Conservation (phyloP, 176 grass and related monocot species). For the Calamus simplicifolius region DNA sequence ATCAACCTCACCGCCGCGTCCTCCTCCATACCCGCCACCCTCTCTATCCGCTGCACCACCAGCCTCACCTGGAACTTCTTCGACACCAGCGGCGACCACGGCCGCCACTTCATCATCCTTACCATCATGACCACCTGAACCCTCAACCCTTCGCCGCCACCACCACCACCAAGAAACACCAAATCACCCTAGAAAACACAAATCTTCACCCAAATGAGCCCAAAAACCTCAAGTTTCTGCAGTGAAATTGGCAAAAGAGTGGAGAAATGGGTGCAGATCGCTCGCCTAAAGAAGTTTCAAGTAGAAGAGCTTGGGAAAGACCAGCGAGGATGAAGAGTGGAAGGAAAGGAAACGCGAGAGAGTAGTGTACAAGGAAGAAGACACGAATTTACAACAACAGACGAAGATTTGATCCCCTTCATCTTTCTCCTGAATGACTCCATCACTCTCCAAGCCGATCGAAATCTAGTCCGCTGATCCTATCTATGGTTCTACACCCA, state of each 20-base stretch:
- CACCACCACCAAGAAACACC: slow-evolving; percentile 1
- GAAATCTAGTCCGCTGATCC: no score
- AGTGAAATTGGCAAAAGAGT: no score
- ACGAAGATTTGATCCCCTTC: slow-evolving; percentile 43
- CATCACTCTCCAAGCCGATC: no score
- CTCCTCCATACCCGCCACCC: slow-evolving; percentile 16
- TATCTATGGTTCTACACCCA: no score
- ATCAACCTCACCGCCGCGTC: slow-evolving; percentile 27
- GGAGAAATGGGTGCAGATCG: no score
- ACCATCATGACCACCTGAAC: slow-evolving; percentile 20
- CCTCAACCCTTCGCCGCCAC: neutral
- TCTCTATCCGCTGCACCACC: slow-evolving; percentile 53
- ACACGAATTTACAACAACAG: slow-evolving; percentile 5
- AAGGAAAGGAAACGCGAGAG: neutral
- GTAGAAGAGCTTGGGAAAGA: no score
- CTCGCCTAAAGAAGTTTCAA: no score
- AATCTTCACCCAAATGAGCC: no score
- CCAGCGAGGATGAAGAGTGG: no score
- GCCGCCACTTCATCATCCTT: slow-evolving; percentile 82
- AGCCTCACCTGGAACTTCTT: slow-evolving; percentile 54
- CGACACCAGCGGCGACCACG: slow-evolving; percentile 54
- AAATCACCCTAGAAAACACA: no score
- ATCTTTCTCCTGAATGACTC: slow-evolving; percentile 52
- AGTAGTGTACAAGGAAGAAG: no score
- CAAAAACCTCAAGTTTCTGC: neutral